Base-by-base conservation (phyloP, 148 eudicot species). In the Diospyros kaki region DNA sequence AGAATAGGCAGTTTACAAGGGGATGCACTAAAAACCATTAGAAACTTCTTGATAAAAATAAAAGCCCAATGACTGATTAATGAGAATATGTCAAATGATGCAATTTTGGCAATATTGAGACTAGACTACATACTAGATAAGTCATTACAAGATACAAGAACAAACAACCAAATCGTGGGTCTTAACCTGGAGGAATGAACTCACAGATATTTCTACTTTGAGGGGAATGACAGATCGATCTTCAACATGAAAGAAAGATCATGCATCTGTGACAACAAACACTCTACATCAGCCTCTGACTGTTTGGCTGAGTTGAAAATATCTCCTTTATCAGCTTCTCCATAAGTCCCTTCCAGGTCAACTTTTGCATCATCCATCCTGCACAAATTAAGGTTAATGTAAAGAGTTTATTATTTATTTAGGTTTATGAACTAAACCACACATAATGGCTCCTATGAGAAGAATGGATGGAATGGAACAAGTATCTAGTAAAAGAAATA, bases 231-330 rank as follows among this genome's bases (percentile, higher is more conserved):
- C 15, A 93, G 92, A 69, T 84, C 71, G 44, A 77, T 81, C 71
- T 87, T 85, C 43, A 91, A 94, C 96, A 91, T 89, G 85, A 93
- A 89, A 48, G 96, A 93, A 62, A 89, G 83, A 82, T 93, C 96
- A 78, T 91, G 94, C 94, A 91, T 91, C 87, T 91, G 87, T 6
- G 94, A 89, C 54, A 91, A 80, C 78, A 93, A 76, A 74, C 54
- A 76, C 72, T 85, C 87, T 5, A 83, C 86, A 54, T 80, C 89
- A 60, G 73, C 73, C 17, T 83, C 73, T 42, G 79, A 59, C 43
- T 17, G 17, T 43, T 44, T 39, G 15, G 68, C 44, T 60, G 71
- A n/a, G 17, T 62, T 87, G 28, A 43, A 64, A 64, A 18, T 76
- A 75, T 62, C 80, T 75, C 68, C 73, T 42, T 46, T 71, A 60